Evolutionary conservation across 1,284 basidiomycete species (phyloP).

Genomic region (Puccinia coronata): DNA sequence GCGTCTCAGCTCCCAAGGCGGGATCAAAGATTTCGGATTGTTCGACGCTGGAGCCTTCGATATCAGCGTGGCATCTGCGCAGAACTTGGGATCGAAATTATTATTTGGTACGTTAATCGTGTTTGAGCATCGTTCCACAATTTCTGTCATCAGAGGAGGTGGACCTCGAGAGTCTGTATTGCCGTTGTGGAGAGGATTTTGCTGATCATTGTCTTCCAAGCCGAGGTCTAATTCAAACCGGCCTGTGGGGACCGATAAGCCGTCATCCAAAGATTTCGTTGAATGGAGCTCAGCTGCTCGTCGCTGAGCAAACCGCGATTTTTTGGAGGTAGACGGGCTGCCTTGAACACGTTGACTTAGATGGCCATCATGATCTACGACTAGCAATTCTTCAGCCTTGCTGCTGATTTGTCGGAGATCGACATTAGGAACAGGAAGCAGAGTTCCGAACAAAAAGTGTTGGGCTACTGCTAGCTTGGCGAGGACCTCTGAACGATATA

Average conservation of each 20-base stretch:
- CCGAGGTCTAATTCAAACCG: conserved; percentile 38
- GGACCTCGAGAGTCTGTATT: not conserved
- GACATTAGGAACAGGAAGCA: conserved; percentile 69
- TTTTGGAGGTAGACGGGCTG: conserved; percentile 27
- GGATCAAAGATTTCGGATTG: not conserved
- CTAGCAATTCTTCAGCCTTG: conserved; percentile 59
- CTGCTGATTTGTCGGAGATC: conserved; percentile 62
- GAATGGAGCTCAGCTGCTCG: conserved; percentile 30
- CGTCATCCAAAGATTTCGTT: not conserved
- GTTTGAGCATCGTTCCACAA: conserved; percentile 17
- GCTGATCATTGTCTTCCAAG: not conserved
- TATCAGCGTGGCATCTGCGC: not conserved
- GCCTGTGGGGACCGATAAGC: conserved; percentile 24
- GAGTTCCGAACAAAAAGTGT: conserved; percentile 89
- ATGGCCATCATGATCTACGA: conserved; percentile 66
- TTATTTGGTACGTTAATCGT: conserved; percentile 18
- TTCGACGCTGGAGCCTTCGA: not conserved
- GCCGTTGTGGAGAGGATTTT: not conserved
- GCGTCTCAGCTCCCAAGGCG: conserved; percentile 31
- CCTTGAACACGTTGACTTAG: too few species aligned
- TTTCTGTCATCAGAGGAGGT: conserved; percentile 24
- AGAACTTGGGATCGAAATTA: conserved; percentile 28
- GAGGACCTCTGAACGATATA: conserved; percentile 96
- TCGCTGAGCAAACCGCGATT: conserved; percentile 40
- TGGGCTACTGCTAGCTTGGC: conserved; percentile 94